Base-by-base conservation (phyloP, 768 basidiomycete species). In the Podaxis mareebaensis region DNA sequence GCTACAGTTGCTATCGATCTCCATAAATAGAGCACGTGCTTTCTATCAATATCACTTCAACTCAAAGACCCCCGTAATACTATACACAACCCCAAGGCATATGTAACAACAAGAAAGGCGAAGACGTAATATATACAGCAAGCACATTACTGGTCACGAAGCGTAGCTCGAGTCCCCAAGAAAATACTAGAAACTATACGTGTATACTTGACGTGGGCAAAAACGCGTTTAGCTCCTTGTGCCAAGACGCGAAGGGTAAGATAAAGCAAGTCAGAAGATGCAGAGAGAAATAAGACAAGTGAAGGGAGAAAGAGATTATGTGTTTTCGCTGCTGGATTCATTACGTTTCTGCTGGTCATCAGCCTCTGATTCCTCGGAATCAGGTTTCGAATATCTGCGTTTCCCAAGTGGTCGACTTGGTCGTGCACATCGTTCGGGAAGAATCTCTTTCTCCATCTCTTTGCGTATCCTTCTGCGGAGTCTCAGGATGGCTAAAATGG, bases 401-500 rank as follows among this genome's bases (percentile, higher is more conserved):
- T 79, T 82, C 7, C 70, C 58, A 49, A 61, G 69, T 42, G 67
- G 70, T 60, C 66, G 71, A 20, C 72, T 70, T 38, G 78, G 76
- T 40, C 73, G 71, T 46, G 72, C 76, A 48, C 69, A 73, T 64
- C 73, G 61, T 39, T 70, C 66, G 17, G 72, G 68, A 22, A 68
- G 64, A 12, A 54, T 28, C 28, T 58, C 65, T 40, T 67, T 63
- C 20, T 66, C 63, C 38, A 67, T 67, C 44, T 72, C 70, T 52
- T 68, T 76, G 61, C 73, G 73, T 44, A 83, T 76, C 68, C 73
- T 81, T 55, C 67, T 74, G 49, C 72, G 80, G 36, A 83, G 71
- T 57, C 67, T 76, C 38, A 73, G 52, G 36, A 82, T 70, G 12
- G 65, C 81, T 81, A 58, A 44, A 33, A 38, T 59, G 7, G 28